Evolutionary conservation across 1,284 basidiomycete species (phyloP), one percentile per base, ranked within the genome.

Genomic region (Cutaneotrichosporon sp.): DNA sequence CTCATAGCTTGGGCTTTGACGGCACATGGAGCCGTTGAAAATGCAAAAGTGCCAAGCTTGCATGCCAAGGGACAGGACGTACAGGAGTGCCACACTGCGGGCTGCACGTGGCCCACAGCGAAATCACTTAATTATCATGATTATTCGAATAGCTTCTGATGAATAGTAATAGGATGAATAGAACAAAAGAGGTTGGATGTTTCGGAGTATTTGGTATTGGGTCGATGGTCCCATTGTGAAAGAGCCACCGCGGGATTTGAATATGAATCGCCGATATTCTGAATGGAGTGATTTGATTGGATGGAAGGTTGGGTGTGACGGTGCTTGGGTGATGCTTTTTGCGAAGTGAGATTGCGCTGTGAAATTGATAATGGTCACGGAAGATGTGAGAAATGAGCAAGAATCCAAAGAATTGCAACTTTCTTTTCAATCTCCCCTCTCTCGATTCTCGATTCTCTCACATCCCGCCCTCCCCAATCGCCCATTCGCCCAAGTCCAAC

Each of bases 211-310:
- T 31, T 39, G 37, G 37, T 39, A 39, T 39, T 24, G 6, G 17
- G 34, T 35, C n/a, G 9, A 8, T 19, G 20, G 22, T 19, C 17
- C 34, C 20, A 8, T 5, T 9, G 25, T 29, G 29, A 10, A 10
- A 24, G 17, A 44, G 42, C 42, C 42, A 44, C 42, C 19, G n/a
- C 42, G 42, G 42, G 9, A 44, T 44, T 44, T 44, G 29, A 29
- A 29, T 22, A 14, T 20, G 42, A 44, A 32, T 44, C 42, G 42
- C 42, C 42, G 42, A 44, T 1, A 12, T 11, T 44, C 11, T 44
- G 42, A 44, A 32, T 44, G 42, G 42, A 16, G 20, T 17, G 31
- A 20, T 19, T 39, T 12, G 24, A 38, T n/a, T n/a, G n/a, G 22
- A 38, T 38, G 35, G 19, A 20, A 38, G 35, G 7, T 17, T 17